Evolutionary conservation across 768 basidiomycete species (phyloP).

Genomic region (Boletus vermiculosoides): DNA sequence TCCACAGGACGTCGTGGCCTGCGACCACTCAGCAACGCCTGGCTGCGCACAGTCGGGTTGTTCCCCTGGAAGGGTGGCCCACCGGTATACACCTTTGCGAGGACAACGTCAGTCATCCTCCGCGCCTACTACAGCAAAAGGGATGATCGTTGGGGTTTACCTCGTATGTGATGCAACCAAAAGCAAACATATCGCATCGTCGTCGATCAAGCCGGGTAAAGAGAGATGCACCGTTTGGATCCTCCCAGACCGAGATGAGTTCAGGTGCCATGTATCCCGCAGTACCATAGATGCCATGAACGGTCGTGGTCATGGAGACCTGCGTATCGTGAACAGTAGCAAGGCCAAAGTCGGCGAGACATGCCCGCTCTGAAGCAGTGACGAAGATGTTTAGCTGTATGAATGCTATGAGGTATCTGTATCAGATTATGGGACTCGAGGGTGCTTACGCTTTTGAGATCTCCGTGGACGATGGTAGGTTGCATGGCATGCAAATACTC

Average conservation of each 20-base stretch:
- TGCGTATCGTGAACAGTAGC: conserved; percentile 19
- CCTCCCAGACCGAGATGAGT: conserved; percentile 14
- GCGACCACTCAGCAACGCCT: conserved; percentile 11
- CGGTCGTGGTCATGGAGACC: conserved; percentile 15
- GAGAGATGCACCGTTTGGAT: conserved; percentile 8
- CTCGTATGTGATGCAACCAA: conserved; percentile 37
- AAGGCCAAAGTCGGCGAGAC: conserved; percentile 35
- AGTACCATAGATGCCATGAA: conserved; percentile 19
- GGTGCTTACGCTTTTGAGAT: conserved; percentile 41
- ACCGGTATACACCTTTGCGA: conserved; percentile 29
- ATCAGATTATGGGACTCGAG: background rate
- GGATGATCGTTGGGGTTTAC: conserved; percentile 9
- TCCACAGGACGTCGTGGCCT: conserved; percentile 22
- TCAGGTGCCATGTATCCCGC: conserved; percentile 31
- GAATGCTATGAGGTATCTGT: background rate
- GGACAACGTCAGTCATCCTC: background rate
- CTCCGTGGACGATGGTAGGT: conserved; percentile 44
- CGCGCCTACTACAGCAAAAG: background rate
- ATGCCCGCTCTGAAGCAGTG: conserved; percentile 24
- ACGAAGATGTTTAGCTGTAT: conserved; percentile 32
- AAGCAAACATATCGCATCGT: conserved; percentile 37
- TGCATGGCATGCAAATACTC: conserved; percentile 38
- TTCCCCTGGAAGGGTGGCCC: conserved; percentile 25
- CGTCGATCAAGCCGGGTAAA: conserved; percentile 23
- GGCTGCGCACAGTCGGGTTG: conserved; percentile 17